A percentile compares a stretch with the other conserved stretches of the same genome.
These are phyloP conservation scores for Lactifluus hygrophoroides DNA, from an alignment of 768 basidiomycete genomes.

Conservation along the genomic window DNA sequence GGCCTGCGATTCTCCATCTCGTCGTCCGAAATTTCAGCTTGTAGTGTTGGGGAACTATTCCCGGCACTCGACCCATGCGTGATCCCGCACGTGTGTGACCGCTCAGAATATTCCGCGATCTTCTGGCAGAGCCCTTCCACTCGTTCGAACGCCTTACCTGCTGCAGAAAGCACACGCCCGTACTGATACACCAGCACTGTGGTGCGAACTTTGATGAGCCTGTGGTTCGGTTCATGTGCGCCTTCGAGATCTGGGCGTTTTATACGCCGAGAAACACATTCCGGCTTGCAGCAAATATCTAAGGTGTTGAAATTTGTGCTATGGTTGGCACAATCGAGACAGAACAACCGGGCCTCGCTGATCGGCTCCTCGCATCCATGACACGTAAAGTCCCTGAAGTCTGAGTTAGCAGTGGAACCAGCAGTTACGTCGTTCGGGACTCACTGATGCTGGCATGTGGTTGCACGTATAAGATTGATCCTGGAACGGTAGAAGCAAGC, in stretches of 20 bases:
- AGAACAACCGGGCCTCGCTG: constrained; percentile 26
- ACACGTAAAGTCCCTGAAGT: constrained; percentile 19
- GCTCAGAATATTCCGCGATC: neutral
- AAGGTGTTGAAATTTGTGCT: constrained; percentile 18
- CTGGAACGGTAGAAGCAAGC: constrained; percentile 23
- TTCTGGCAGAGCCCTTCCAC: neutral
- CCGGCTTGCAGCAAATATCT: constrained; percentile 26
- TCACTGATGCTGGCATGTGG: constrained; percentile 21
- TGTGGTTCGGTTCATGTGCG: constrained; percentile 26
- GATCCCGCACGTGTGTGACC: neutral
- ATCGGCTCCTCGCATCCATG: constrained; percentile 25
- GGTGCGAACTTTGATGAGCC: constrained; percentile 25
- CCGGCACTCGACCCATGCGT: too few species aligned
- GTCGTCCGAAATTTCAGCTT: too few species aligned
- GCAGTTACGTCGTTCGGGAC: neutral
- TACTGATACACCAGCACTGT: neutral
- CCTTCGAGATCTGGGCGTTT: constrained; percentile 18
- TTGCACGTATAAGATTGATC: constrained; percentile 17
- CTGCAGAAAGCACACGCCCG: neutral
- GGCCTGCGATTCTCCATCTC: neutral
- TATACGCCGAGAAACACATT: constrained; percentile 21
- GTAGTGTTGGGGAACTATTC: too few species aligned
- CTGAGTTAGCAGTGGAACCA: neutral
- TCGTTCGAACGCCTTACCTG: neutral
- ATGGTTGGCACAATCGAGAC: constrained; percentile 26